Evolutionary conservation across 257 asterid species (phyloP), one percentile per base, ranked within the genome.

Genomic region (Primulina tabacum): DNA sequence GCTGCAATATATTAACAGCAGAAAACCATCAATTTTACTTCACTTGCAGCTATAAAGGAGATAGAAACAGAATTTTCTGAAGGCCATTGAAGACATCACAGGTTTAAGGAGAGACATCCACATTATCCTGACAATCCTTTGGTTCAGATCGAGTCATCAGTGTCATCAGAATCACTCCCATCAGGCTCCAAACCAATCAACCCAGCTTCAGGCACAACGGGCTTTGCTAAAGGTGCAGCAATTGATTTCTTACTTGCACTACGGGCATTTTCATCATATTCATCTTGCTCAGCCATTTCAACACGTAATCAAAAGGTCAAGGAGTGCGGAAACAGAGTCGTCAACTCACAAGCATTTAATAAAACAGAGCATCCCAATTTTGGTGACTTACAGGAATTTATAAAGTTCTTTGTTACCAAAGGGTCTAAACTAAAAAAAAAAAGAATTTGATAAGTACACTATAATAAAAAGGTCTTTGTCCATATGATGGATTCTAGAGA

Each of bases 101-200:
- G n/a, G 53, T 6, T 6, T 12, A 14, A 43, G 0, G 53, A 28
- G 29, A 28, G 29, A 1, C 56, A 55, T 64, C 72, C 71, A 70
- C 47, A 8, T 67, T 26, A 43, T 2, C 29, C 28, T 30, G 20
- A 58, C n/a, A 30, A 65, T 29, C 55, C 11, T 65, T 20, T 77
- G 70, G 67, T 29, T 86, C 84, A 93, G 40, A 87, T 78, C 16
- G 96, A 94, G 24, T 21, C 24, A 21, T 21, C 24, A 21, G 24
- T 21, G 82, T 94, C 92, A 77, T 93, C 97, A 18, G 95, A 81
- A 77, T 93, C 97, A 78, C 89, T 94, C 77, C 92, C 87, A 60
- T 88, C 95, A 66, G 94, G 92, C 75, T 87, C 99, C 61, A 82
- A 92, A 68, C 81, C 94, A 24, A 64, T 83, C 2, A 81, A 61